Evolutionary conservation across 345 rosid genomes (phyloP), one percentile per base, ranked within the genome.

Genomic region (Mallotus nudiflorus): DNA sequence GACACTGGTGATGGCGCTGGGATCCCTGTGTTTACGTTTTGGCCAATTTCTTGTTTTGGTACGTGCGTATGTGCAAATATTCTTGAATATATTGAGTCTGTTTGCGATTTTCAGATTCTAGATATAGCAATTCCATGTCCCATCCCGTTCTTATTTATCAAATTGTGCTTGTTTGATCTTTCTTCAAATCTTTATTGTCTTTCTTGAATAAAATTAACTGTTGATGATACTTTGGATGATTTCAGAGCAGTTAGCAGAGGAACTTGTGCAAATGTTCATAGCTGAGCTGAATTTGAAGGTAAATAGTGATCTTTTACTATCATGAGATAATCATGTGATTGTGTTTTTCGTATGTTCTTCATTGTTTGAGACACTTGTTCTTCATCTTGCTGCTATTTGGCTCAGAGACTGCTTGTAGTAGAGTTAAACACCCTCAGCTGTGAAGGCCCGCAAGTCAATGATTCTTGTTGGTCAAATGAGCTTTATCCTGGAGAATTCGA

Each of bases 1-100:
- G 97, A 92, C 65, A 62, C 62, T 61, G 97, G 96, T 71, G 97
- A 95, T 68, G 88, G 97, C 35, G 87, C 85, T 22, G 97, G 90
- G 52, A 72, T 85, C 71, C 88, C 87, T 6, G 93, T 90, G 65
- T 92, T 83, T 73, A 65, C 72, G 59, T 89, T 91, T 82, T 84
- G 60, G 82, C 81, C 96, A 49, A 50, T 90, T 56, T 66, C 87
- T 67, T 76, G 72, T 46, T 83, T 85, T 55, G 97, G 99, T 95
- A 62, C 25, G 60, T 35, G 10, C 15, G 5, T 60, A 14, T 49
- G n/a, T 55, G 31, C 42, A 60, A 22, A 27, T 27, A n/a, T n/a
- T n/a, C n/a, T n/a, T n/a, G n/a, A n/a, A n/a, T n/a, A n/a, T n/a
- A n/a, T n/a, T n/a, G n/a, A n/a, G n/a, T n/a, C n/a, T n/a, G n/a